Evolutionary conservation across 2,329 filamentous ascomycete genomes (phyloP), one percentile per base, ranked within the genome.

Genomic region (Botrytis byssoidea): DNA sequence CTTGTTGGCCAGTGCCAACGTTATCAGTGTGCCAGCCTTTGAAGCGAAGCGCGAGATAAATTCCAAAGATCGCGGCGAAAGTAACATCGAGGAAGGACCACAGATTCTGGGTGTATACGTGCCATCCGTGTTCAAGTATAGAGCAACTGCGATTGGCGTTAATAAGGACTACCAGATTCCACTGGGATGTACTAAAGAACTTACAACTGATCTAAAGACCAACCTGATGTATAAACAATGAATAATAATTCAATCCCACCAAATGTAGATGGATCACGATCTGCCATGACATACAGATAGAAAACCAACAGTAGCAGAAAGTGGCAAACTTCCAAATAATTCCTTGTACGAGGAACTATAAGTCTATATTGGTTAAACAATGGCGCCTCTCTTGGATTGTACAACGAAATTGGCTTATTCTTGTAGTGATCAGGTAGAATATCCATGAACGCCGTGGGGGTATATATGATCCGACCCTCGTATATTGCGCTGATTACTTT

Each of bases 401-500:
- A 96, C 0, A 96, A 84, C 12, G 92, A 91, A 72, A 96, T 95
- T 3, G 92, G 92, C 77, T 92, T 92, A 79, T 92, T 88, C 83
- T 96, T 96, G 85, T 96, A 97, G 78, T 92, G 90, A 81, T 96
- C 93, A 0, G 93, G 93, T 66, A 97, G 89, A 74, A 97, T 92
- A 81, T 96, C 92, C 81, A 95, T 89, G 80, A 93, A 94, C 0
- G 90, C 90, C 0, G 91, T 93, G 0, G 93, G 93, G 1, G 93
- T 95, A 80, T 96, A 96, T 51, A 94, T 90, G 75, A 97, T 88
- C 48, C 92, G 87, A 8, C 93, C 93, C 59, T 91, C 89, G 79
- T 95, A 96, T 64, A 97, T 94, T 67, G 93, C 93, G 77, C 93
- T 89, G 44, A 96, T 91, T 32, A 97, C 92, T 82, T 92, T 92